Percentiles rank a stretch among this genome's conserved stretches.
Conservation (phyloP, 441 rosid species). For the Corymbia citriodora region DNA sequence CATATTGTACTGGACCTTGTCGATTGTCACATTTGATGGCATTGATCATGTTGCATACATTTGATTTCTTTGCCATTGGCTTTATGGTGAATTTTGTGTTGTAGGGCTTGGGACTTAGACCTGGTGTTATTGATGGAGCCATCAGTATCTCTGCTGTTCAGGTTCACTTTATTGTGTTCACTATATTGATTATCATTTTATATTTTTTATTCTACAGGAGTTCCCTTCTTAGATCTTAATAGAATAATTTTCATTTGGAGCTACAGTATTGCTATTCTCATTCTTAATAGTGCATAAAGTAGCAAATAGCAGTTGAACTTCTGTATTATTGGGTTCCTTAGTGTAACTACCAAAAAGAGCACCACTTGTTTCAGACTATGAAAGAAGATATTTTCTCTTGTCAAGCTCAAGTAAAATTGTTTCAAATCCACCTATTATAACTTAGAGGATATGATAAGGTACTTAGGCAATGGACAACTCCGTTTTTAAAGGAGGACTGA, state of each 20-base stretch:
- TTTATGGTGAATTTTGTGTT: slow-evolving; percentile 7
- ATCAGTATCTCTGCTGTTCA: slow-evolving; percentile 94
- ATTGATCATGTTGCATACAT: not conserved
- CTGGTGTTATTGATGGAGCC: slow-evolving; percentile 89
- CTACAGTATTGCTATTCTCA: not conserved
- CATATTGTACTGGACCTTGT: not conserved
- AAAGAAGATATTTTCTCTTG: not conserved
- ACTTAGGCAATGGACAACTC: not conserved
- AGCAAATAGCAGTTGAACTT: not conserved
- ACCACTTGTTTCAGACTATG: not conserved
- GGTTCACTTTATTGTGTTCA: slow-evolving; percentile 29
- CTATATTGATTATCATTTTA: not conserved
- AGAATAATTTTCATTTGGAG: not conserved
- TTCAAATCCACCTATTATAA: not conserved
- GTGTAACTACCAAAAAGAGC: not conserved
- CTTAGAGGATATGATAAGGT: not conserved
- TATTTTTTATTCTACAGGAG: not conserved
- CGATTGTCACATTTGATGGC: not conserved
- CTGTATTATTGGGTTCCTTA: not conserved
- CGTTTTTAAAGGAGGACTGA: accelerated
- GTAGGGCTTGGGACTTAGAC: slow-evolving; percentile 81
- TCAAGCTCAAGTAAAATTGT: not conserved
- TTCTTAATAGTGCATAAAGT: not conserved
- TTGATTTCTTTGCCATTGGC: not conserved
- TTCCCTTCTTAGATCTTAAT: not conserved